Percentiles rank a stretch among this genome's conserved stretches.
These are phyloP conservation scores for Wickerhamomyces bovis DNA, from an alignment of 805 yeast species.

Conservation along the genomic window DNA sequence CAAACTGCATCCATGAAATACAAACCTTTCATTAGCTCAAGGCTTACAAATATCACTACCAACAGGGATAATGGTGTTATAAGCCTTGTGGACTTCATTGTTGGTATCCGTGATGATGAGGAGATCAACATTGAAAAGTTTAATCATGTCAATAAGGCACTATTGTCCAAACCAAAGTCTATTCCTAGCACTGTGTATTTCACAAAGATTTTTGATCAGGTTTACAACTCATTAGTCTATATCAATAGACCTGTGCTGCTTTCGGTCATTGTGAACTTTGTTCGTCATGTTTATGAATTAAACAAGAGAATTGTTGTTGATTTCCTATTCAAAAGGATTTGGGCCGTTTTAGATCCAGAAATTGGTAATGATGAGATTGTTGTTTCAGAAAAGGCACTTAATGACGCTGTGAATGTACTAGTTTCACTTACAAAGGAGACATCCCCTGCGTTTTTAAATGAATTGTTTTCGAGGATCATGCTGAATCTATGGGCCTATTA, in stretches of 20 bases:
- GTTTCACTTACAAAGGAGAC: conserved; percentile 51
- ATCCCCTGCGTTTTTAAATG: conserved; percentile 28
- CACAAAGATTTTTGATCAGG: conserved; percentile 53
- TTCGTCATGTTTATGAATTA: conserved; percentile 44
- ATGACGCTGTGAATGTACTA: conserved; percentile 60
- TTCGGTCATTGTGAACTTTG: conserved; percentile 48
- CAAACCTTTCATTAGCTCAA: conserved; percentile 38
- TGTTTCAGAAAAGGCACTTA: conserved; percentile 43
- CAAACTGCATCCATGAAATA: conserved; percentile 42
- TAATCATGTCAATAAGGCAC: conserved; percentile 57
- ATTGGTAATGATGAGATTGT: conserved; percentile 22
- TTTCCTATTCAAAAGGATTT: conserved; percentile 48
- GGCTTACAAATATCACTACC: conserved; percentile 49
- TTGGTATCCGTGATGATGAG: conserved; percentile 72
- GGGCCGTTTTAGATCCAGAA: conserved; percentile 39
- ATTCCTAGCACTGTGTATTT: conserved; percentile 47
- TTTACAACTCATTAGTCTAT: conserved; percentile 49
- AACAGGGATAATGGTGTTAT: conserved; percentile 65
- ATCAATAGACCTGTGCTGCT: conserved; percentile 57
- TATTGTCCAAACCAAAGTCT: conserved; percentile 55
- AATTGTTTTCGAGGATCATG: conserved; percentile 25
- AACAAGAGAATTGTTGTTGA: conserved; percentile 49
- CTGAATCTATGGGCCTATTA: conserved; percentile 32
- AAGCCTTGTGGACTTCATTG: conserved; percentile 66
- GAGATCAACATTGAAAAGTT: conserved; percentile 61